Percentiles rank a stretch among this genome's conserved stretches.
phyloP scores from a whole-genome alignment of 805 yeast genomes.

The Dipodascopsis uninucleata region DNA sequence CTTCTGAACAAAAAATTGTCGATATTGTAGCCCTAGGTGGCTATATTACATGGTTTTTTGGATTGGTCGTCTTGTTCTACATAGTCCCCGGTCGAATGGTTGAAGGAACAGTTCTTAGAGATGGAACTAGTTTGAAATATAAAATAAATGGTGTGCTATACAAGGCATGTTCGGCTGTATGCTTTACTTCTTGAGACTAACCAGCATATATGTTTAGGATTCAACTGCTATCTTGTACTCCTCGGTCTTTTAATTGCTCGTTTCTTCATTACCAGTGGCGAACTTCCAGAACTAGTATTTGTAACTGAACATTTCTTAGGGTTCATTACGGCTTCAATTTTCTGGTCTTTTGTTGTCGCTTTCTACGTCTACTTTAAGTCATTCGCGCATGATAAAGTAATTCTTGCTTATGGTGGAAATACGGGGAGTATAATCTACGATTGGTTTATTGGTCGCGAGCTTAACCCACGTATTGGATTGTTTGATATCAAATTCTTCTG shows the following conservation, averaged over 20 bases:
- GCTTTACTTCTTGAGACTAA: not conserved
- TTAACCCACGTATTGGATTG: slow-evolving; percentile 80
- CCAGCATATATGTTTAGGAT: slow-evolving; percentile 4
- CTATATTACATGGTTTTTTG: slow-evolving; percentile 70
- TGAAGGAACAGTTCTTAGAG: slow-evolving; percentile 69
- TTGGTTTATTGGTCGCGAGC: slow-evolving; percentile 89
- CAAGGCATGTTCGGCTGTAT: not conserved
- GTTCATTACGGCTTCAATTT: slow-evolving; percentile 57
- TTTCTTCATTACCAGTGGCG: slow-evolving; percentile 47
- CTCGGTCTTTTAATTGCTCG: slow-evolving; percentile 49
- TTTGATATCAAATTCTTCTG: slow-evolving; percentile 89
- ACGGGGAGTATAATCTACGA: slow-evolving; percentile 72
- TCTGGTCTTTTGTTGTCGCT: slow-evolving; percentile 63
- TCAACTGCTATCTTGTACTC: slow-evolving; percentile 44
- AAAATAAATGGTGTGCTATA: slow-evolving; percentile 68
- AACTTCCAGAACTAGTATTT: slow-evolving; percentile 58
- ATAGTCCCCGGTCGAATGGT: slow-evolving; percentile 61
- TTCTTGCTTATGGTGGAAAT: slow-evolving; percentile 84
- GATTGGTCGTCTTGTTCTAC: slow-evolving; percentile 59
- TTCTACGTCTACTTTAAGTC: slow-evolving; percentile 63
- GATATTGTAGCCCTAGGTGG: slow-evolving; percentile 49
- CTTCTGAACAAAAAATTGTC: slow-evolving; percentile 33
- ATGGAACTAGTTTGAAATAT: slow-evolving; percentile 66
- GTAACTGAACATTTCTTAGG: slow-evolving; percentile 65
- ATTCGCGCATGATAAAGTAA: slow-evolving; percentile 54